phyloP scores from a whole-genome alignment of 2,329 filamentous ascomycete genomes.

The Chlorencoelia australis region DNA sequence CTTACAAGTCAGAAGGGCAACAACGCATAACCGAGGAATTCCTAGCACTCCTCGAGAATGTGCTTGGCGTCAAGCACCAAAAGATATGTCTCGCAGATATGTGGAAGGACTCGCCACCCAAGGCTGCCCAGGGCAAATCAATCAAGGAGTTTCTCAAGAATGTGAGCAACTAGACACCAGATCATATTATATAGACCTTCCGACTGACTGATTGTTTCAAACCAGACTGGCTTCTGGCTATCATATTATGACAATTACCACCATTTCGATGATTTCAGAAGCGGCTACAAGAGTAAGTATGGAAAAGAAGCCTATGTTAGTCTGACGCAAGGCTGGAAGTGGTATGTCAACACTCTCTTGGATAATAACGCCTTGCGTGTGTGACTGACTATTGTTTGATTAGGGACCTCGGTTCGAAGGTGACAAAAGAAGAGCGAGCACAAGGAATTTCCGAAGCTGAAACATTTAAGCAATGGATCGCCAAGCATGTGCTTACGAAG shows the following conservation, averaged over 20 bases:
- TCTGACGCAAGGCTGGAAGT: background rate
- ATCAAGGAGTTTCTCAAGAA: background rate
- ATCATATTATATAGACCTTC: background rate
- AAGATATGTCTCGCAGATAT: background rate
- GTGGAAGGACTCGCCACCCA: background rate
- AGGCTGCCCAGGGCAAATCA: background rate
- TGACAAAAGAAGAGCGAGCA: background rate
- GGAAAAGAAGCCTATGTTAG: background rate
- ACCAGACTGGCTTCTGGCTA: background rate
- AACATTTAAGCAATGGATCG: background rate
- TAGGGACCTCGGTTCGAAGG: background rate
- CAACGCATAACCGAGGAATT: background rate
- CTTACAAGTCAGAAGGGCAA: background rate
- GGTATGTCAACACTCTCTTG: background rate
- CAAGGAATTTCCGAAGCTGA: background rate
- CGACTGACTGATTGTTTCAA: background rate
- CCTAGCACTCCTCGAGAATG: background rate
- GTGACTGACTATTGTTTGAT: background rate
- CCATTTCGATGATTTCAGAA: background rate
- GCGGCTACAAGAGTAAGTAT: background rate
- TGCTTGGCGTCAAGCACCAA: background rate
- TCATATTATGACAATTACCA: background rate
- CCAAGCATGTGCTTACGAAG: background rate
- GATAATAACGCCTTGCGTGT: background rate
- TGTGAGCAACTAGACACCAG: background rate